Base-by-base conservation (phyloP, 345 rosid genomes). In the Citrus trifoliata region DNA sequence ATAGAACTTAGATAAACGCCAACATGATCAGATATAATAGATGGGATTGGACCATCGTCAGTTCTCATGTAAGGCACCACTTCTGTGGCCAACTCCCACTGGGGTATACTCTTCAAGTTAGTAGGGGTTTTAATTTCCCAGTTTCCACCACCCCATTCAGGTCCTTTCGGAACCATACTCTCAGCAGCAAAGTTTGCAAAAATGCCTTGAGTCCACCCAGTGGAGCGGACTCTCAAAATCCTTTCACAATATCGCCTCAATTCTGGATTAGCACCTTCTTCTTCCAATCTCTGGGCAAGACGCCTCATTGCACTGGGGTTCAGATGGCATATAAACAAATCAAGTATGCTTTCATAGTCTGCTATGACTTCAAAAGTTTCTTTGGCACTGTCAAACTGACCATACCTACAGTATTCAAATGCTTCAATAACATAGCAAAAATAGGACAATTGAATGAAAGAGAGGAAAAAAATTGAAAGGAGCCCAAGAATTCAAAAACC, bases 101-200 rank as follows among this genome's bases (percentile, higher is more conserved):
- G 91, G 80, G 99, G 98, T 83, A 89, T 89, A 74, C 88, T 89
- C 88, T 94, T 94, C 83, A 93, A 83, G 84, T 87, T 89, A 46
- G 95, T 82, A 46, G 99, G 98, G 46, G 93, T 94, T 81, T 93
- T 94, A 65, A 94, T 96, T 86, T 96, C 99, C 99, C 98, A 96
- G 90, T 96, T 96, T 70, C 97, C 98, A 84, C 99, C 99, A 81
- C 98, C 98, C 99, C 99, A 96, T 86, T 92, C 98, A 71, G 94
- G 84, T 79, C 99, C 98, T 85, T 96, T 96, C 3, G 98, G 99
- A 79, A 94, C 98, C 97, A 96, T 92, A 83, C 95, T 94, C 88
- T 96, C 99, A 33, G 99, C 97, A 82, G 98, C 98, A 84, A 96
- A 96, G 81, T 96, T 96, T n/a, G 98, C 97, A 81, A 96, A 96